Evolutionary conservation across 495 filamentous ascomycete genomes (phyloP), one percentile per base, ranked within the genome.

Genomic region (Aspergillus bridgeri): DNA sequence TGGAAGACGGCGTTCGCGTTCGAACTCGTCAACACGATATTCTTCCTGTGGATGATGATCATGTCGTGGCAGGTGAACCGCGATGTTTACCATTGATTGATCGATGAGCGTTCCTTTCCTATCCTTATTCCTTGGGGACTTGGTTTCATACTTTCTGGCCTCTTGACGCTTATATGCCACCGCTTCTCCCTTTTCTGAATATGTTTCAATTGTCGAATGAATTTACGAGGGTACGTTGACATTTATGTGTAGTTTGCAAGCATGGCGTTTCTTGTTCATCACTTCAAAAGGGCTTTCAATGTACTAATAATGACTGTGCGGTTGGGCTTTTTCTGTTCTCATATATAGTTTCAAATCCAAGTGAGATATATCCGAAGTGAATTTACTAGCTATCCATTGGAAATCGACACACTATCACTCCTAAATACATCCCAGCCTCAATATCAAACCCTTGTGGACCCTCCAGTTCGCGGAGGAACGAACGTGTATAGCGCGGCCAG

Each of bases 21-120:
- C 64, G 88, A 86, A 61, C 70, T 96, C 50, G 81, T 96, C 5
- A 93, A 89, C 48, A 83, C 78, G 9, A 82, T 98, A 23, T 95
- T 96, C 67, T 83, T 96, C 65, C 63, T 97, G 6, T 98, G 92
- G 92, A 93, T 98, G 79, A 91, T 96, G 69, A 75, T 98, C 48
- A 90, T 98, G 86, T 86, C 88, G 18, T 89, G 86, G 74, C 90
- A 96, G 71, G 94, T 98, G 15, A 87, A 90, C 75, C 79, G 81
- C 48, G 83, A 89, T 67, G 69, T 76, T 54, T 77, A 76, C 60
- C 72, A 78, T 58, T 81, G 25, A 49, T 55, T 50, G 25, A 53
- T 59, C 4, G 13, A n/a, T 27, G 8, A 1, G 45, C 67, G 54
- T 29, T 58, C 67, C 51, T 62, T 55, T 61, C 54, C 46, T 42